These are phyloP conservation scores for Hyaloscypha variabilis DNA, from an alignment of 495 filamentous ascomycete genomes.

Conservation along the genomic window DNA sequence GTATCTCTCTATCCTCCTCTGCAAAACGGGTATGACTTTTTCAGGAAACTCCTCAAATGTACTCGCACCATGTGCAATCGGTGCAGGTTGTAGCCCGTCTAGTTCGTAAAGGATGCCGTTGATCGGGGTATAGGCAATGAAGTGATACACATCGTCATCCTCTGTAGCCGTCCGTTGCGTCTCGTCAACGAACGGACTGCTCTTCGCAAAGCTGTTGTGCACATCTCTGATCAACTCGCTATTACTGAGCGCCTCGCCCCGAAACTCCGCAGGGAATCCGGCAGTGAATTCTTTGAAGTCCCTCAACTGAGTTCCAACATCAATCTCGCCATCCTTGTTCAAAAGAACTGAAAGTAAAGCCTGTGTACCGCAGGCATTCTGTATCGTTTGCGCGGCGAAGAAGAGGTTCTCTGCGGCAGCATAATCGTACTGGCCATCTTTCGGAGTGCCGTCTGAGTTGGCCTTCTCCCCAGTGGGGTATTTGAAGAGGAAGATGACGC, in stretches of 20 bases:
- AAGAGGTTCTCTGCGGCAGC: conserved; percentile 76
- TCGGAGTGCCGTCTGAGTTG: conserved; percentile 58
- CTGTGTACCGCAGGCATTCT: conserved; percentile 98
- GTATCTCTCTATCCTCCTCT: conserved; percentile 82
- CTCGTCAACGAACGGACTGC: conserved; percentile 90
- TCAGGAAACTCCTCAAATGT: conserved; percentile 69
- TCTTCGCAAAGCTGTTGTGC: conserved; percentile 91
- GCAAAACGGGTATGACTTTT: conserved; percentile 84
- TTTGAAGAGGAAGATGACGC: conserved; percentile 99
- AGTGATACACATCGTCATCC: conserved; percentile 91
- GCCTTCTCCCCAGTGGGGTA: conserved; percentile 78
- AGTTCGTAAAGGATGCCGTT: conserved; percentile 86
- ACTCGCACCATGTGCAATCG: conserved; percentile 84
- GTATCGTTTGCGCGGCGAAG: conserved; percentile 97
- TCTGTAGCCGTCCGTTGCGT: conserved; percentile 62
- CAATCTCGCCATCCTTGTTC: conserved; percentile 67
- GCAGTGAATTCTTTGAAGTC: conserved; percentile 93
- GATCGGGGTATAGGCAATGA: conserved; percentile 90
- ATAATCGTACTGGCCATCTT: conserved; percentile 79
- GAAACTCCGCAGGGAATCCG: conserved; percentile 78
- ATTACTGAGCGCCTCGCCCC: conserved; percentile 63
- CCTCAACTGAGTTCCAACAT: conserved; percentile 61
- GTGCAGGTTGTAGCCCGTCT: conserved; percentile 90
- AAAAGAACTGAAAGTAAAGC: conserved; percentile 90
- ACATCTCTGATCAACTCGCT: conserved; percentile 83